Evolutionary conservation across 2,329 filamentous ascomycete genomes (phyloP).

Genomic region (Mycosphaerella sp.): DNA sequence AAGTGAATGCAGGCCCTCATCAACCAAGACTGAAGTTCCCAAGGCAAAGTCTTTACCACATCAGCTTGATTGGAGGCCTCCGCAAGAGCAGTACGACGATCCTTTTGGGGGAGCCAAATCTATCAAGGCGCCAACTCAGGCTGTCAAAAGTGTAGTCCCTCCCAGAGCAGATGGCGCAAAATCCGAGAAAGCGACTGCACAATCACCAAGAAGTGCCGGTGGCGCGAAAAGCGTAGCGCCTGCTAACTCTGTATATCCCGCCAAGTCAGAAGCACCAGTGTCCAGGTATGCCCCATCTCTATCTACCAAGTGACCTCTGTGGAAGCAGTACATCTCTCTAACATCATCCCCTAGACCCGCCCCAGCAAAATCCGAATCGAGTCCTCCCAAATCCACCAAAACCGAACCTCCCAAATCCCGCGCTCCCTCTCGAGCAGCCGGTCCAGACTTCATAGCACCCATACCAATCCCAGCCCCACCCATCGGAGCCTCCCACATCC

Average conservation of each 20-base stretch:
- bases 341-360: neutral
- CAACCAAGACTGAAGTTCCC: constrained; percentile 1
- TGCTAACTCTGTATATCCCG: constrained; percentile 1
- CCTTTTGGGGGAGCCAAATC: constrained; percentile 2
- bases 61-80: constrained; percentile 5
- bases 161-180: neutral
- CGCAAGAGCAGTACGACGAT: neutral
- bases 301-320: neutral
- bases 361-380: constrained; percentile 6
- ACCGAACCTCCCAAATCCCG: constrained; percentile 3
- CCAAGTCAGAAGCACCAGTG: neutral
- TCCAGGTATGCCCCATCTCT: constrained; percentile 2
- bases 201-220: neutral
- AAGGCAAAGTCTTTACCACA: constrained; percentile 2
- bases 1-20: constrained; percentile 3
- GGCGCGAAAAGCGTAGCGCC: constrained; percentile 5
- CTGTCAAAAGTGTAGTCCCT: neutral
- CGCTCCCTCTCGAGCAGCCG: neutral
- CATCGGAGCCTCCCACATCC: neutral
- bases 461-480: constrained; percentile 10
- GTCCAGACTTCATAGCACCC: neutral
- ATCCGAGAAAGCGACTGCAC: neutral
- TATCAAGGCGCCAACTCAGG: neutral
- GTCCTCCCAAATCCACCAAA: constrained; percentile 4
- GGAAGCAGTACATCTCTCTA: neutral